Evolutionary conservation across 768 basidiomycete species (phyloP), one percentile per base, ranked within the genome.

Genomic region (Leccinum rimulosum): DNA sequence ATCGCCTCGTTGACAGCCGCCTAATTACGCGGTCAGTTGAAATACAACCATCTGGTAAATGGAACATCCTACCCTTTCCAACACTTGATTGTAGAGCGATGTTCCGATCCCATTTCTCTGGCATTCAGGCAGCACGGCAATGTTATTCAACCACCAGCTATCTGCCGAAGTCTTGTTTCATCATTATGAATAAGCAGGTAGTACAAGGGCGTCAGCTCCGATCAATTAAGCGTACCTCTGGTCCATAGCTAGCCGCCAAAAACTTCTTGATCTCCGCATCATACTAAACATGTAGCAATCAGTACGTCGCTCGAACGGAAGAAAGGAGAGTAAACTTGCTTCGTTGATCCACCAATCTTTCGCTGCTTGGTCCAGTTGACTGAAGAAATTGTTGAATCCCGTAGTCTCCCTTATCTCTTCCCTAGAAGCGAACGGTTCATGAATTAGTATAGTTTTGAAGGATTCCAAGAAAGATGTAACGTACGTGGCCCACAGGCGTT

Each of bases 121-220:
- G 36, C 36, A 55, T 15, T 36, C 52, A 0, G 52, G 57, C 5
- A 58, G 35, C 11, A 58, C 57, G 1, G 52, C 25, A 9, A 58
- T 36, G n/a, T 25, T 54, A 7, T 50, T 58, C 36, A 58, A 28
- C 57, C 57, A 58, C 57, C 53, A 58, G 22, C 52, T 54, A 4
- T 25, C 52, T 14, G 9, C 6, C 0, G 30, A 6, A 9, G 35
- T 50, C 57, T 58, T 10, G 10, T 48, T 14, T 9, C 10, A 27
- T 45, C 27, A 9, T 56, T 12, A 56, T 35, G 33, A 35, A 38
- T 4, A 27, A 36, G 8, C 25, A 17, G 4, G 33, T 33, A n/a
- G n/a, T n/a, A n/a, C n/a, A n/a, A n/a, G 22, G 22, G 22, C 22
- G 4, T 8, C 9, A 6, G 9, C 11, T 19, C 3, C 0, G 6